Base-by-base conservation (phyloP, 2,329 filamentous ascomycete genomes). In the Lecanosticta acicola region DNA sequence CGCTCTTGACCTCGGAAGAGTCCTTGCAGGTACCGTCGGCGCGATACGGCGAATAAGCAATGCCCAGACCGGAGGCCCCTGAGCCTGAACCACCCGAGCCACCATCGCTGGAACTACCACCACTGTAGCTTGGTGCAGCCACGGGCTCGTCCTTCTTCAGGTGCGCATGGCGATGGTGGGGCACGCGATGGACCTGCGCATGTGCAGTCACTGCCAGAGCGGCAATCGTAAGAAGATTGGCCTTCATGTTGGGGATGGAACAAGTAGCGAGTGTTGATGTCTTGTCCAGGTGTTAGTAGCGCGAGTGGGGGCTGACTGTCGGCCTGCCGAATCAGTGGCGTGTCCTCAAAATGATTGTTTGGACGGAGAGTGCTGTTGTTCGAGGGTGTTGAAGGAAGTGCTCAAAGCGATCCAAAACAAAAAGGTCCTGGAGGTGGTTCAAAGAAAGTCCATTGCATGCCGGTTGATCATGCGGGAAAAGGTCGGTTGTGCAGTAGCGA, bases 21-120 rank as follows among this genome's bases (percentile, higher is more conserved):
- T 75, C 71, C 66, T 91, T 93, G 76, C 87, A 94, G 45, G 67
- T 67, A 21, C 77, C 71, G 48, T 77, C 72, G 36, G 58, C 63
- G 42, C 71, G 73, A 66, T 81, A 83, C 11, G 79, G 77, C 21
- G 76, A 74, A 64, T 82, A 83, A 4, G 72, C 70, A 43, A 83
- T 73, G 38, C 78, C 79, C 51, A 71, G 67, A 14, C 66, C 66
- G 40, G 48, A 53, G 11, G 24, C 24, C 7, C 24, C 24, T n/a
- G n/a, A n/a, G n/a, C n/a, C n/a, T n/a, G n/a, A n/a, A n/a, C n/a
- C n/a, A n/a, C n/a, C n/a, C n/a, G n/a, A n/a, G 43, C 41, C 40
- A 39, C 40, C 45, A 21, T 46, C 44, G 17, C 39, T 35, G 32
- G 34, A 16, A 47, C 42, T 8, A 10, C 16, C 34, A 39, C 35